Conservation (phyloP, 495 filamentous ascomycete genomes). For the Saxophila tyrrhenica region DNA sequence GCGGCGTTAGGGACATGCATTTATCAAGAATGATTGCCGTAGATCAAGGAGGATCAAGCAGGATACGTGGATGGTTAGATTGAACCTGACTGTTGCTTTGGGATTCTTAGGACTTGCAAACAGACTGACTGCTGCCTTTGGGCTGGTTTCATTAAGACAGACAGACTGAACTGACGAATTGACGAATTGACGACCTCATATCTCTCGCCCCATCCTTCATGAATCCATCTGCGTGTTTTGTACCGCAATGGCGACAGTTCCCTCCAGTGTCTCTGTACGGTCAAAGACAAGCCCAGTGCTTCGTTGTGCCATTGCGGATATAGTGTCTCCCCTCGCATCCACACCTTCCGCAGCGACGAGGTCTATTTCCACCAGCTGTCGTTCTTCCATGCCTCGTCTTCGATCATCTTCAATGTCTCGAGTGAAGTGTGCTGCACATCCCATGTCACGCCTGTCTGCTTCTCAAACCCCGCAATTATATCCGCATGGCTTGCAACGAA, state of each 20-base stretch:
- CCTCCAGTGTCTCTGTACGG: not conserved
- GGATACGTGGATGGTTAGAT: too few relatives aligned
- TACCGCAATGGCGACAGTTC: not conserved
- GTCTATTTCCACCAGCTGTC: slow-evolving; percentile 40
- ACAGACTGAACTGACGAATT: too few relatives aligned
- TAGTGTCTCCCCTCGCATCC: slow-evolving; percentile 58
- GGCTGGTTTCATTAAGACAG: too few relatives aligned
- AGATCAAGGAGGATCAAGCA: too few relatives aligned
- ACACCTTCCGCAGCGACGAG: slow-evolving; percentile 52
- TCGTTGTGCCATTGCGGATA: slow-evolving; percentile 54
- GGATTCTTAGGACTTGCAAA: too few relatives aligned
- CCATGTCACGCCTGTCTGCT: slow-evolving; percentile 47
- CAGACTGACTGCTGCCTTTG: too few relatives aligned
- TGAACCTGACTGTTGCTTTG: too few relatives aligned
- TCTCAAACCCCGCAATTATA: slow-evolving; percentile 55
- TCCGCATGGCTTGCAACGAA: slow-evolving; percentile 51
- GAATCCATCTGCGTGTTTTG: not conserved
- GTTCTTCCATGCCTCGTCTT: slow-evolving; percentile 45
- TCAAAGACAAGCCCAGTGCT: not conserved
- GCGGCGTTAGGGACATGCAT: too few relatives aligned
- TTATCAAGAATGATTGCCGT: too few relatives aligned
- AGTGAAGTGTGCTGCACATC: slow-evolving; percentile 42
- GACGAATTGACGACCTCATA: too few relatives aligned
- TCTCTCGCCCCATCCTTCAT: too few relatives aligned
- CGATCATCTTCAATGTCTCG: slow-evolving; percentile 38